These are phyloP conservation scores for Aspergillus sparsus DNA, from an alignment of 495 filamentous ascomycete genomes.

Conservation along the genomic window DNA sequence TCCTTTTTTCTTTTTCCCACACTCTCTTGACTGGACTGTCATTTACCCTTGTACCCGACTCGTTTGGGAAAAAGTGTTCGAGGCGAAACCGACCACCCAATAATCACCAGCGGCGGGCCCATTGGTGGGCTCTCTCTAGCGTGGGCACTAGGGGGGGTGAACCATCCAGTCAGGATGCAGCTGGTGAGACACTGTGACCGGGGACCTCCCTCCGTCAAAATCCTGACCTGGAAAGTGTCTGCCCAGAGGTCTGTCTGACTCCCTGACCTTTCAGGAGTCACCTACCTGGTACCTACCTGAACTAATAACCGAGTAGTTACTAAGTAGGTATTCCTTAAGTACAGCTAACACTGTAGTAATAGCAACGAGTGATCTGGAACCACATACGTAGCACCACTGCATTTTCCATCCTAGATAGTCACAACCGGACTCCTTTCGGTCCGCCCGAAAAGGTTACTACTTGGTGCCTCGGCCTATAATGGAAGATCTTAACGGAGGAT, in stretches of 20 bases:
- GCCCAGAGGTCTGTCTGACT: too few relatives aligned
- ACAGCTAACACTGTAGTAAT: too few relatives aligned
- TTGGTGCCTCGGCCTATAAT: constrained; percentile 1
- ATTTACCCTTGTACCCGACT: background rate
- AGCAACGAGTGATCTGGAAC: too few relatives aligned
- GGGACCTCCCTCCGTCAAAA: constrained; percentile 1
- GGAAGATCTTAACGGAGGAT: constrained; percentile 16
- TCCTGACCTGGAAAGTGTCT: constrained; percentile 1
- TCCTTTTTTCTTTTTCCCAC: background rate
- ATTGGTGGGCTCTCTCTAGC: constrained; percentile 17
- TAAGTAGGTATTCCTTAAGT: too few relatives aligned
- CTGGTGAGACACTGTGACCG: constrained; percentile 19
- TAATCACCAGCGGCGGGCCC: constrained; percentile 9
- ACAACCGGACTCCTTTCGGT: too few relatives aligned
- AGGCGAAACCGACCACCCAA: constrained; percentile 12
- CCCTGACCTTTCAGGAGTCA: constrained; percentile 1
- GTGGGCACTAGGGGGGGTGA: constrained; percentile 8
- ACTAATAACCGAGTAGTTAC: too few relatives aligned
- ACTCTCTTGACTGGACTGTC: background rate
- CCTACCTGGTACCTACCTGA: too few relatives aligned
- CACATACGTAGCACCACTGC: too few relatives aligned
- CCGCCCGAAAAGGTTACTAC: background rate
- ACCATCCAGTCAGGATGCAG: constrained; percentile 14
- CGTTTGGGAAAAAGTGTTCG: background rate
- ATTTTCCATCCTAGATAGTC: too few relatives aligned